phyloP scores from a whole-genome alignment of 768 basidiomycete species.

The Chalciporus chontae region DNA sequence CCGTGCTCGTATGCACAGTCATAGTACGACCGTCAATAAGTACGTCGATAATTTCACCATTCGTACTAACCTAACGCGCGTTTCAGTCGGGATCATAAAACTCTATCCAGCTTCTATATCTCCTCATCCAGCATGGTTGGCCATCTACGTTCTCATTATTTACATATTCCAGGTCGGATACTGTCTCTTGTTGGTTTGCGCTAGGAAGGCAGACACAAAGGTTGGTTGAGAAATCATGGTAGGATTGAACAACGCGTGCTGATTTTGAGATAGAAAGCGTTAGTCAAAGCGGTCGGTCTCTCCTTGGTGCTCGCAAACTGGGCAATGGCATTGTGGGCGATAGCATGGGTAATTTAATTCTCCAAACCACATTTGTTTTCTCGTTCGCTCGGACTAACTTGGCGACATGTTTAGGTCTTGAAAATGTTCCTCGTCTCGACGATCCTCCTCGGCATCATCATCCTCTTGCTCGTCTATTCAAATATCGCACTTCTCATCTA shows the following conservation, averaged over 20 bases:
- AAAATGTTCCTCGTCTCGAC: slow-evolving; percentile 76
- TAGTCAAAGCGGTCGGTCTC: slow-evolving; percentile 78
- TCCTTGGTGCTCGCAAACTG: slow-evolving; percentile 77
- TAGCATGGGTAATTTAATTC: slow-evolving; percentile 54
- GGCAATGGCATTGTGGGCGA: slow-evolving; percentile 76
- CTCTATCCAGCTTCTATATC: slow-evolving; percentile 69
- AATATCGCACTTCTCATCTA: slow-evolving; percentile 77
- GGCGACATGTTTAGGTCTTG: slow-evolving; percentile 45
- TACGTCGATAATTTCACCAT: slow-evolving; percentile 16
- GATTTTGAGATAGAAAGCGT: slow-evolving; percentile 43
- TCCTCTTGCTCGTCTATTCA: slow-evolving; percentile 72
- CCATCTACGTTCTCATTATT: slow-evolving; percentile 56
- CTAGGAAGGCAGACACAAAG: slow-evolving; percentile 77
- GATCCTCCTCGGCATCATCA: slow-evolving; percentile 65
- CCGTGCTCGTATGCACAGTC: slow-evolving; percentile 63
- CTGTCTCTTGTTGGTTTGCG: slow-evolving; percentile 71
- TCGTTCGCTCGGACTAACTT: background rate
- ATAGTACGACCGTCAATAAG: slow-evolving; percentile 65
- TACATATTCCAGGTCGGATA: slow-evolving; percentile 76
- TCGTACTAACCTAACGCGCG: background rate
- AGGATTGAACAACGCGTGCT: background rate
- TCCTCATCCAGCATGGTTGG: slow-evolving; percentile 56
- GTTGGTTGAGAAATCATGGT: slow-evolving; percentile 30
- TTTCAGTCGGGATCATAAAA: slow-evolving; percentile 45
- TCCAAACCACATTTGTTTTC: rapidly evolving